Evolutionary conservation across 2,329 filamentous ascomycete genomes (phyloP).

Genomic region (Bipolaris cookei): DNA sequence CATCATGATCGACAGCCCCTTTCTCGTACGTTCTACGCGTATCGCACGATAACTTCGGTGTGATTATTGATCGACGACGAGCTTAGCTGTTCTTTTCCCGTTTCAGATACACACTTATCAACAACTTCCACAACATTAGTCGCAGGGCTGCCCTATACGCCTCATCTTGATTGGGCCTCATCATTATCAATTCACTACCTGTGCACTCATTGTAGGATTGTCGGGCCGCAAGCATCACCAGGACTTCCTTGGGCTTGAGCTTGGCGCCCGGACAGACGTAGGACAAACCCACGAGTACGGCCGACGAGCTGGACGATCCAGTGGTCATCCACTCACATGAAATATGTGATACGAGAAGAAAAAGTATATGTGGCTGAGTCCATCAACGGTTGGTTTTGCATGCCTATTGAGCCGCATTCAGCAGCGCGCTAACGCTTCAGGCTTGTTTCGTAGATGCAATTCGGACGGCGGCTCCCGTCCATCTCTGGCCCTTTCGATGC

Average conservation of each 20-base stretch:
- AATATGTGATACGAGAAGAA: not conserved
- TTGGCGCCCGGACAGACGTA: not conserved
- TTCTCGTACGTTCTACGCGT: not conserved
- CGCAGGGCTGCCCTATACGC: not conserved
- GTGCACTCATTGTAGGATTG: not conserved
- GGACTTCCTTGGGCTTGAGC: not conserved
- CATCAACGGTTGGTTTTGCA: conserved; percentile 22
- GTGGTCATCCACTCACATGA: not conserved
- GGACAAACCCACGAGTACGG: not conserved
- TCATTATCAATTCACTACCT: not conserved
- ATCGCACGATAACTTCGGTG: not conserved
- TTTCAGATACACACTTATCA: not conserved
- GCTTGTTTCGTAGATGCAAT: conserved; percentile 18
- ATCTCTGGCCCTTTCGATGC: not conserved
- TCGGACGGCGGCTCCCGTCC: conserved; percentile 17
- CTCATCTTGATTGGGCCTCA: not conserved
- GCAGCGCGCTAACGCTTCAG: conserved; percentile 16
- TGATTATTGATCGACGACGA: not conserved
- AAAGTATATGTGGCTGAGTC: not conserved
- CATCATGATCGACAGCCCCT: conserved; percentile 18
- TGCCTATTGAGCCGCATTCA: conserved; percentile 18
- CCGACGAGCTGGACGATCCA: not conserved
- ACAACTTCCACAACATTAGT: not conserved
- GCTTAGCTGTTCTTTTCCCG: not conserved
- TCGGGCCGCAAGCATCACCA: not conserved